Evolutionary conservation across 768 basidiomycete species (phyloP).

Genomic region (Clavaria fumosa): DNA sequence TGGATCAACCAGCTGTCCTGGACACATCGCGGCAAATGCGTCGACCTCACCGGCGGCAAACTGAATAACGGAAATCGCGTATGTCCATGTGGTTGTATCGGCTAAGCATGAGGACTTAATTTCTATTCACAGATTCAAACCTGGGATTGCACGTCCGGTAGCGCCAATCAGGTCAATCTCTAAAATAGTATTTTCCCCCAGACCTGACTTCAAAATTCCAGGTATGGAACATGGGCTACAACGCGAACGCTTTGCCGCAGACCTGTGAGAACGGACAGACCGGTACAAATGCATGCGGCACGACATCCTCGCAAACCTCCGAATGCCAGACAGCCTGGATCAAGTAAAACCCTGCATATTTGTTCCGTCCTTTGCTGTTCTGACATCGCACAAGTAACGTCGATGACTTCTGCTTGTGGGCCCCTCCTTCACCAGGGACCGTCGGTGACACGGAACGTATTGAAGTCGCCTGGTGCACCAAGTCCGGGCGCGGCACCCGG

Average conservation of each 20-base stretch:
- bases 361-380: neutral
- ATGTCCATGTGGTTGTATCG: slow-evolving; percentile 3
- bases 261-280: slow-evolving; percentile 8
- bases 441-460: slow-evolving; percentile 8
- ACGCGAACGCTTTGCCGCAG: slow-evolving; percentile 5
- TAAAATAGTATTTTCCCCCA: neutral
- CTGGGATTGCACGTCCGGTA: slow-evolving; percentile 26
- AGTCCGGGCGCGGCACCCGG: slow-evolving; percentile 23
- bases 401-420: slow-evolving; percentile 9
- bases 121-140: slow-evolving; percentile 27
- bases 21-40: slow-evolving; percentile 20
- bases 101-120: neutral
- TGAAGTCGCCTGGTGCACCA: slow-evolving; percentile 8
- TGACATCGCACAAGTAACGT: slow-evolving; percentile 3
- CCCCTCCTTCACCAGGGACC: slow-evolving; percentile 6
- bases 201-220: neutral
- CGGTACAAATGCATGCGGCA: slow-evolving; percentile 8
- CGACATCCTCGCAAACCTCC: slow-evolving; percentile 6
- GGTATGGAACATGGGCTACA: slow-evolving; percentile 6
- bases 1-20: slow-evolving; percentile 16
- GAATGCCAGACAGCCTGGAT: slow-evolving; percentile 9
- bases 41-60: slow-evolving; percentile 17
- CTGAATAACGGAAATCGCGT: slow-evolving; percentile 16
- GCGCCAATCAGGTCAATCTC: slow-evolving; percentile 34
- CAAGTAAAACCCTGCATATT: slow-evolving; percentile 1